Evolutionary conservation across 805 yeast genomes (phyloP).

Genomic region (Jamesozyma rosinii): DNA sequence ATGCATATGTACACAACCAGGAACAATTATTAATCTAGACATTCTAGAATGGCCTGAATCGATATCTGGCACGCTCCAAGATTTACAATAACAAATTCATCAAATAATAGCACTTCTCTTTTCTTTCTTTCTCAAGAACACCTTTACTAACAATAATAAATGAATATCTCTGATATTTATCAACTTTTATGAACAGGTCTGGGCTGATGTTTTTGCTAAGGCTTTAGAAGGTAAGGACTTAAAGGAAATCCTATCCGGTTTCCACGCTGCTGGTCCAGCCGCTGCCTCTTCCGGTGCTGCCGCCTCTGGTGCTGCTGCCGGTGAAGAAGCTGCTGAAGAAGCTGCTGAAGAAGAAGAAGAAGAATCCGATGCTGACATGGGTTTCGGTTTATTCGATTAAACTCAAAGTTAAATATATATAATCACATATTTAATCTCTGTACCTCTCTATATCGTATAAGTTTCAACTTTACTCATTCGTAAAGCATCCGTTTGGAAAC

Average conservation of each 20-base stretch:
- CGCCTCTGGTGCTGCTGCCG: constrained; percentile 40
- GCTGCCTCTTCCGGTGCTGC: constrained; percentile 37
- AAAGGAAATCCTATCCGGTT: constrained; percentile 56
- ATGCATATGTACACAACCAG: too few relatives aligned
- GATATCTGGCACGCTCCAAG: too few relatives aligned
- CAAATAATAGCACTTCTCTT: neutral
- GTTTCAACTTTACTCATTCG: constrained; percentile 2
- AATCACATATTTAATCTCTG: neutral
- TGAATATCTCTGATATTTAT: neutral
- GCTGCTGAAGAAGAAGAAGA: constrained; percentile 56
- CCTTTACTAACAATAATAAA: neutral
- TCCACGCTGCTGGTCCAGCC: constrained; percentile 38
- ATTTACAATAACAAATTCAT: too few relatives aligned
- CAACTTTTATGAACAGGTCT: constrained; percentile 33
- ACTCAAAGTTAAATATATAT: constrained; percentile 4
- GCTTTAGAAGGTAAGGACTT: constrained; percentile 78
- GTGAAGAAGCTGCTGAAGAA: constrained; percentile 37
- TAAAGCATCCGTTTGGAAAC: too few relatives aligned
- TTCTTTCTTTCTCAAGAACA: neutral
- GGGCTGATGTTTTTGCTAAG: constrained; percentile 76
- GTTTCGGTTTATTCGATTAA: constrained; percentile 88
- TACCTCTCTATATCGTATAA: constrained; percentile 1
- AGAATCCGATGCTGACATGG: constrained; percentile 81
- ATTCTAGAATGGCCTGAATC: too few relatives aligned
- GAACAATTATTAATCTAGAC: too few relatives aligned